phyloP scores from a whole-genome alignment of 257 asterid species.

The Henckelia pumila region DNA sequence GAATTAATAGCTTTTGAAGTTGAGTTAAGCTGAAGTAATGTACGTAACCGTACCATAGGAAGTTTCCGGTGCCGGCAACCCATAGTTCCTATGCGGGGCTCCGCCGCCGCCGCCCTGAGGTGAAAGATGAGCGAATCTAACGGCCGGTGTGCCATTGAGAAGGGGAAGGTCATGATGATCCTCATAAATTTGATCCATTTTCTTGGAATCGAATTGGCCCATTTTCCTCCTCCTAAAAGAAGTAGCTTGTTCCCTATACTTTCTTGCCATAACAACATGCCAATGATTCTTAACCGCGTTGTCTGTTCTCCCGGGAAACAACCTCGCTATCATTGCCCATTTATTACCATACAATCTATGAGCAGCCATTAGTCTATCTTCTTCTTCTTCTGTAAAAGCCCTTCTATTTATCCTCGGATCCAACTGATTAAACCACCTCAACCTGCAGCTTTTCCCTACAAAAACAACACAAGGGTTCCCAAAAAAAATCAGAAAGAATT shows the following conservation, averaged over 20 bases:
- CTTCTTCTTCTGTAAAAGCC: slow-evolving; percentile 85
- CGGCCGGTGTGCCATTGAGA: slow-evolving; percentile 3
- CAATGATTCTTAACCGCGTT: slow-evolving; percentile 91
- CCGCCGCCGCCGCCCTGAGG: slow-evolving; percentile 1
- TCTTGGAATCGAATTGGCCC: slow-evolving; percentile 51
- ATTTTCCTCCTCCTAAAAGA: slow-evolving; percentile 64
- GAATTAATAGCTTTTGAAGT: too few relatives aligned
- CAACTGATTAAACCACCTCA: slow-evolving; percentile 89
- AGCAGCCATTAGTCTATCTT: slow-evolving; percentile 85
- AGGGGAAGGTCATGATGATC: slow-evolving; percentile 13
- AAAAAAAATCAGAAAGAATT: background rate
- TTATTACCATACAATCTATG: slow-evolving; percentile 83
- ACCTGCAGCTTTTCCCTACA: slow-evolving; percentile 78
- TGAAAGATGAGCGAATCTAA: slow-evolving; percentile 18
- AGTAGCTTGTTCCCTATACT: slow-evolving; percentile 75
- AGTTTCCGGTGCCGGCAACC: slow-evolving; percentile 31
- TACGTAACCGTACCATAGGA: slow-evolving; percentile 32
- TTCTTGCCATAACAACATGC: slow-evolving; percentile 92
- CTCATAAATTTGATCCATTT: slow-evolving; percentile 25
- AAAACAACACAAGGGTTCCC: background rate
- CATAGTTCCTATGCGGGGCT: slow-evolving; percentile 23
- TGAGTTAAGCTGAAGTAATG: too few relatives aligned
- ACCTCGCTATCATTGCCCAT: slow-evolving; percentile 89
- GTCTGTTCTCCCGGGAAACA: slow-evolving; percentile 90
- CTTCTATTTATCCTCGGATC: slow-evolving; percentile 81